Base-by-base conservation (phyloP, 345 rosid species). In the Hibiscus mutabilis region DNA sequence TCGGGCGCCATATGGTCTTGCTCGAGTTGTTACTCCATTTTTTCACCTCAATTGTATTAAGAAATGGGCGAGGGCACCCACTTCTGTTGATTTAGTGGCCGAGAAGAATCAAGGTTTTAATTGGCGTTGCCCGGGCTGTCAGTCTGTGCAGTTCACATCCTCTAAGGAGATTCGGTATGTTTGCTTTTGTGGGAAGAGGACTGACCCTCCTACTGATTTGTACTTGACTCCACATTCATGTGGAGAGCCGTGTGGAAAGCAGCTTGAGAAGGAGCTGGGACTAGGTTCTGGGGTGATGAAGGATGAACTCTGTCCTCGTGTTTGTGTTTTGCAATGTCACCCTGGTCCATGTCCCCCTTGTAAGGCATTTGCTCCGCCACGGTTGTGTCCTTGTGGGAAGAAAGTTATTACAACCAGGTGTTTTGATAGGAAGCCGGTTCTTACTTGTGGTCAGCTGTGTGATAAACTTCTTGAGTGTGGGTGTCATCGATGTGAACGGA, bases 331-430 rank as follows among this genome's bases (percentile, higher is more conserved):
- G 91, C 99, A 90, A 78, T 95, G 98, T 73, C 99, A 95, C 68
- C 99, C 97, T 22, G 99, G 99, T 59, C 98, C 99, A 13, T 95
- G 98, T 79, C 98, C 99, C 80, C 97, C 99, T 62, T 95, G 97
- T 73, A 95, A 89, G 83, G 89, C 91, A 15, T 95, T 95, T 84
- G 96, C 99, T 70, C 98, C 92, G 6, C 91, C 96, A 4, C 75
- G 83, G 19, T 53, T 71, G 63, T 95, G 98, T 58, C 97, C 97
- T 74, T 95, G 98, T 75, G 96, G 97, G 72, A 95, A 90, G 82
- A 86, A 92, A 78, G 77, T 75, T 59, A 78, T 88, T 74, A 87
- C 96, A 15, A 86, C 91, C n/a, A 84, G 97, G 83, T 95, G 99
- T 76, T 89, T 91, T 2, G 99, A 95, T 76, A 81, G 90, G 68